Base-by-base conservation (phyloP, 805 yeast species). In the Candida hispaniensis region DNA sequence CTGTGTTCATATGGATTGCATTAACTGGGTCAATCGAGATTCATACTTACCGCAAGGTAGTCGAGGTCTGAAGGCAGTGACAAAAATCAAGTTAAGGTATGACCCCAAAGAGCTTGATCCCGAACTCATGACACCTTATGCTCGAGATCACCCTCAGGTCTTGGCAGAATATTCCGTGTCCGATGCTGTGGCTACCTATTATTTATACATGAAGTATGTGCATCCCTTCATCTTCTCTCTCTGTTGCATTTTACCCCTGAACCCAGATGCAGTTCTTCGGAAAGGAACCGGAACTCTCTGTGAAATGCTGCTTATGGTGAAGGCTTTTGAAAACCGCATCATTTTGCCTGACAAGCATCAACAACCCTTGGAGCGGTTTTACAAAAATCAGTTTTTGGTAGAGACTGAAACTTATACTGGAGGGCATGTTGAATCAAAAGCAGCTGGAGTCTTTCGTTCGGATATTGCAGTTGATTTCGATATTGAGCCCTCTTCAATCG, bases 241-340 rank as follows among this genome's bases (percentile, higher is more conserved):
- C 40, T 86, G 97, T 57, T 85, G 93, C 8, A 93, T 91, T 53
- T 73, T 91, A 58, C 99, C 99, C 0, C 62, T 91, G 47, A 83
- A 86, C 48, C 98, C 98, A 0, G 99, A 91, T 58, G 98, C 93
- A 55, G 88, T 82, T 14, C 63, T 91, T 39, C 65, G 99, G 50
- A 91, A 91, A 54, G 99, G 99, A 50, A 91, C 99, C 0, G 99
- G 99, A 52, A 91, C 99, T 6, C 64, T 91, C 38, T 91, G 99
- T 67, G 99, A 91, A 56, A 91, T 91, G 98, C 64, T 91, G 42
- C 60, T 91, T 38, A 83, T 82, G 93, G 99, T 62, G 4, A 95
- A 91, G 55, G 98, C 98, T 0, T 91, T 81, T 51, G 67, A 78
- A 36, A 64, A 71, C 7, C 60, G 67, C 20, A 86, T 93, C 39